Base-by-base conservation (phyloP, 257 asterid genomes). In the Petrea volubilis region DNA sequence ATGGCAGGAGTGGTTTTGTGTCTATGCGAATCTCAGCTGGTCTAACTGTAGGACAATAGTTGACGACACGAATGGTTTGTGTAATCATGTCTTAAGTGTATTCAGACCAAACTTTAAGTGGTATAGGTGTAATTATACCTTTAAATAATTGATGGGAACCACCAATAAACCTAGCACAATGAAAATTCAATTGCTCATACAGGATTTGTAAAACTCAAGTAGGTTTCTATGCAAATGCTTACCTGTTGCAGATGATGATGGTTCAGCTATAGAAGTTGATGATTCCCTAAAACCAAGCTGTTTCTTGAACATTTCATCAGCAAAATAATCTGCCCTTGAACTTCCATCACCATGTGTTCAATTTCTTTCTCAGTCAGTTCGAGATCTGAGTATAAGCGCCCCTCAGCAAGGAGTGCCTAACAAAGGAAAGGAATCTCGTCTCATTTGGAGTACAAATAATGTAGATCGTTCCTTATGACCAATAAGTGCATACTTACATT, bases 351-450 rank as follows among this genome's bases (percentile, higher is more conserved):
- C 99, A 92, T 92, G 51, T 90, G 89, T 67, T 95, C 98, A 2
- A 95, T 95, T 84, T 95, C 99, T 80, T 95, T 88, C 82, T 95
- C 98, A 3, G 99, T 92, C 40, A 95, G 90, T 84, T 95, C 98
- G 44, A 95, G 96, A 81, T 95, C 99, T 0, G 99, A 95, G 84
- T 88, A 92, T 79, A 92, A 90, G 28, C 99, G 92, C 38, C 97
- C 98, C 83, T 95, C 98, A 0, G 99, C 98, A 73, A 95, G 82
- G 69, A 95, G 99, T 68, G 98, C 98, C 98, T 95, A 77, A 2
- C 72, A 50, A 72, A 68, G 52, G 70, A 53, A 64, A 40, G 52
- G 13, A 65, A 59, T 36, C 15, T 49, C n/a, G 61, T n/a, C 36
- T 52, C 68, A 65, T 58, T 61, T 58, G 25, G 70, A 18, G 53